These are phyloP conservation scores for Colletotrichum eremochloae DNA, from an alignment of 2,329 filamentous ascomycete species.

Conservation along the genomic window DNA sequence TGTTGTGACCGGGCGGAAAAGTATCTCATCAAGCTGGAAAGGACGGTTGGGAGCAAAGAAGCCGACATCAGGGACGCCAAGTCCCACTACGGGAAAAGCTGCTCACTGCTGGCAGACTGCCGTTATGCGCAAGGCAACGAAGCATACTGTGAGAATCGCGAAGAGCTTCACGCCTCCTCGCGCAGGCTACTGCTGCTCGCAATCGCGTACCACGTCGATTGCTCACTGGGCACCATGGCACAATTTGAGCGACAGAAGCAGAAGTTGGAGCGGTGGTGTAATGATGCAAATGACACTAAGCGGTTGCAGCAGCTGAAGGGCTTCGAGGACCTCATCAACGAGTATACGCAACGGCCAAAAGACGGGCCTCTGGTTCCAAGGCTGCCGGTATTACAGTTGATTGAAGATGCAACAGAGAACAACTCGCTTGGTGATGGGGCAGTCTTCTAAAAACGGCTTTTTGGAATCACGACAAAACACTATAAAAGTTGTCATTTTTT, in stretches of 20 bases:
- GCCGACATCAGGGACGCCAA: background rate
- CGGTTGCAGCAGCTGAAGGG: background rate
- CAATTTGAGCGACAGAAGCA: conserved; percentile 23
- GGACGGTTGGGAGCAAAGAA: background rate
- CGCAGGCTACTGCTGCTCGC: conserved; percentile 8
- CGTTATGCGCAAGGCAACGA: conserved; percentile 7
- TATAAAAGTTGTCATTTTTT: background rate
- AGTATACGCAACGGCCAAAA: conserved; percentile 5
- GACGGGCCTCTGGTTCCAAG: conserved; percentile 25
- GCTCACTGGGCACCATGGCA: conserved; percentile 5
- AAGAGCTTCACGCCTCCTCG: background rate
- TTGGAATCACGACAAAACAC: background rate
- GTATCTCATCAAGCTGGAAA: background rate
- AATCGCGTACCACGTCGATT: conserved; percentile 14
- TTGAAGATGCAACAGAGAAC: background rate
- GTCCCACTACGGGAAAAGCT: conserved; percentile 14
- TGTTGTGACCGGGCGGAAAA: conserved; percentile 8
- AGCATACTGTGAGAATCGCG: background rate
- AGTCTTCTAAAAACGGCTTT: too few relatives aligned
- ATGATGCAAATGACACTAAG: conserved; percentile 3
- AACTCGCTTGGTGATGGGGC: background rate
- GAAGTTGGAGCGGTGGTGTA: conserved; percentile 31
- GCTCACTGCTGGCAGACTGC: conserved; percentile 30
- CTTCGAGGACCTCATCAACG: background rate
- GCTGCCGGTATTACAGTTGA: background rate